Base-by-base conservation (phyloP, 129 eudicot species). In the Logfia minima region DNA sequence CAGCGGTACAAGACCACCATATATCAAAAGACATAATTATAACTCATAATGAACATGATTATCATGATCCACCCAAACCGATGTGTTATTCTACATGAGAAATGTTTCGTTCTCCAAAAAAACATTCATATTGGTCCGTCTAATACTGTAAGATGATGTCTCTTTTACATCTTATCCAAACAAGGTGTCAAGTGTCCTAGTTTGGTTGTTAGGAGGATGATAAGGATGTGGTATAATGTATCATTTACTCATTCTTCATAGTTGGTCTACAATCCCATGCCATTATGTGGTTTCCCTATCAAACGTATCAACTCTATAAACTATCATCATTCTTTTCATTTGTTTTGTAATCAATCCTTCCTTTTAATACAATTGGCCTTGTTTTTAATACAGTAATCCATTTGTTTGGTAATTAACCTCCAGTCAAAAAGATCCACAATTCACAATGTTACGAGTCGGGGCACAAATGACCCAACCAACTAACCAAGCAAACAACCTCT, bases 401-500 rank as follows among this genome's bases (percentile, higher is more conserved):
- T 22, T 60, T 60, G 17, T 60, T 60, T 9, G 32, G 17, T 19
- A 60, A 60, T 23, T 22, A 60, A 60, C 48, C 48, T 41, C 48
- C 48, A 9, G 14, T 41, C 2, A 2, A 41, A 41, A 10, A 41
- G 48, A 41, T 9, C 48, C 48, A 41, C 48, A 41, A 41, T 41
- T 41, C 14, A 41, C 48, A 41, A 41, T 41, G 14, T 41, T 41
- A 41, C 48, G 14, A 41, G 48, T 41, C 48, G 3, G 48, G 14
- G 55, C 55, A 48, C 55, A 48, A 48, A 48, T 48, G 55, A 48
- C n/a, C 48, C 48, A 11, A 59, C 45, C 34, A 65, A 31, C 65
- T n/a, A 43, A 43, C 4, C 72, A 76, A 45, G 79, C 34, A 77
- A 52, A 67, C 8, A 41, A 66, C 37, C 71, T 45, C 66, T 16